Percentiles rank a stretch among this genome's conserved stretches.
phyloP scores from a whole-genome alignment of 352 stramenopile species.

The Labyrinthula sp. region DNA sequence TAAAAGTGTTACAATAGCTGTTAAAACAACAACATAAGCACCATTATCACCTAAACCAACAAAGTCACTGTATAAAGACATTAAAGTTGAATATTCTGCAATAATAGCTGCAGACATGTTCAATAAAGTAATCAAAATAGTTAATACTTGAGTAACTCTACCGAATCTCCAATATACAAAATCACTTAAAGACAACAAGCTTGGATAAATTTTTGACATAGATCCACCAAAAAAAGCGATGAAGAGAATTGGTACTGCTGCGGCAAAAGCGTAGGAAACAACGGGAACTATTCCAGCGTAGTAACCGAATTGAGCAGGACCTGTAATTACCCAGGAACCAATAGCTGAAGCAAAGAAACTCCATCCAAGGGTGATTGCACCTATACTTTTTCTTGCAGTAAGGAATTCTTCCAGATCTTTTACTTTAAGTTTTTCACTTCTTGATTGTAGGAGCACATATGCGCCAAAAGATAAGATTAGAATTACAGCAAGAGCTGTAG shows the following conservation, averaged over 20 bases:
- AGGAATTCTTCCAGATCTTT: slow-evolving; percentile 6
- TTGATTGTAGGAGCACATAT: slow-evolving; percentile 6
- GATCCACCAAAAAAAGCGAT: slow-evolving; percentile 7
- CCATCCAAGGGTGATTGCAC: neutral
- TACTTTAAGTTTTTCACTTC: no score
- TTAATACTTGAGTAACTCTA: neutral
- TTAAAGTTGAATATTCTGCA: slow-evolving; percentile 11
- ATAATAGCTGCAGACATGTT: slow-evolving; percentile 3
- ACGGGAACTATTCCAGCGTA: neutral
- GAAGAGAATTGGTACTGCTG: neutral
- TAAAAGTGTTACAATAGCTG: slow-evolving; percentile 1
- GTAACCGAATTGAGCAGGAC: neutral
- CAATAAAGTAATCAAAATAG: slow-evolving; percentile 3
- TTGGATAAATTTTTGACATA: neutral
- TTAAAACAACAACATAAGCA: no score
- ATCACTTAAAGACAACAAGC: slow-evolving; percentile 1
- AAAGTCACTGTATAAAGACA: slow-evolving; percentile 3
- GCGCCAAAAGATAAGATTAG: slow-evolving; percentile 1
- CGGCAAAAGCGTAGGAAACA: slow-evolving; percentile 3
- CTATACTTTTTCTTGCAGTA: neutral
- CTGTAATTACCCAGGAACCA: slow-evolving; percentile 2
- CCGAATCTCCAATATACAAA: slow-evolving; percentile 1
- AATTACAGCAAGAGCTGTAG: slow-evolving; percentile 6
- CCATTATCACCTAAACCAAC: slow-evolving; percentile 2
- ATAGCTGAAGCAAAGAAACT: slow-evolving; percentile 5